Evolutionary conservation across 805 yeast species (phyloP).

Genomic region (Metschnikowia koreensis): DNA sequence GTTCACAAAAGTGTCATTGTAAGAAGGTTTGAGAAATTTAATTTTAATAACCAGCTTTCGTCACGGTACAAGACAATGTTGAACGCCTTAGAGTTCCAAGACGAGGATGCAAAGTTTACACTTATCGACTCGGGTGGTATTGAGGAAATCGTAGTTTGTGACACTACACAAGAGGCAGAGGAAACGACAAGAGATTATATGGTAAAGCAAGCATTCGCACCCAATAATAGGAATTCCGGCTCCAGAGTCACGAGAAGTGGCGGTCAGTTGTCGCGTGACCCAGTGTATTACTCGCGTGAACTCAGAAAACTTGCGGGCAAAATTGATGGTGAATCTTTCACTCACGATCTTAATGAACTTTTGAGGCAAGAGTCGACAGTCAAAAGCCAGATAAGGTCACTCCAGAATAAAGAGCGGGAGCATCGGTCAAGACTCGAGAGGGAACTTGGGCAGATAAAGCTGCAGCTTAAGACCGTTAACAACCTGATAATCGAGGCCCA

Average conservation of each 20-base stretch:
- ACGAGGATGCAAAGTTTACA: constrained; percentile 55
- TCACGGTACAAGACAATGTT: constrained; percentile 40
- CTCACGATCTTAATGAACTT: constrained; percentile 16
- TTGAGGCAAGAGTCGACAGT: constrained; percentile 17
- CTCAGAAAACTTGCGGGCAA: constrained; percentile 29
- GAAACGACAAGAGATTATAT: constrained; percentile 30
- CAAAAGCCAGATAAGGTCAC: constrained; percentile 15
- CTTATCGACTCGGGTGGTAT: constrained; percentile 62
- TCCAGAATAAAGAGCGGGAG: constrained; percentile 15
- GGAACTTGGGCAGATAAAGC: constrained; percentile 10
- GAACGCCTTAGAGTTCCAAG: constrained; percentile 58
- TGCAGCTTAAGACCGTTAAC: constrained; percentile 17
- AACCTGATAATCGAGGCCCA: constrained; percentile 32
- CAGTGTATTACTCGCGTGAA: constrained; percentile 43
- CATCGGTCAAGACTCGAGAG: constrained; percentile 9
- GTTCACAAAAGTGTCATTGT: constrained; percentile 44
- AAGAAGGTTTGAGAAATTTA: constrained; percentile 57
- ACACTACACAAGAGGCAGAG: constrained; percentile 53
- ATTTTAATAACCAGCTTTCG: constrained; percentile 33
- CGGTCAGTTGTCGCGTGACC: constrained; percentile 52
- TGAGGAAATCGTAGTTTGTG: constrained; percentile 57
- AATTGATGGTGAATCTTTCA: constrained; percentile 18
- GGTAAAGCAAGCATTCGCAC: constrained; percentile 33
- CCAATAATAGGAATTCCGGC: constrained; percentile 46
- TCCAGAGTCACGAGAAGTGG: constrained; percentile 37